Conservation (phyloP, 179 eudicot genomes). For the Carnegiea gigantea region DNA sequence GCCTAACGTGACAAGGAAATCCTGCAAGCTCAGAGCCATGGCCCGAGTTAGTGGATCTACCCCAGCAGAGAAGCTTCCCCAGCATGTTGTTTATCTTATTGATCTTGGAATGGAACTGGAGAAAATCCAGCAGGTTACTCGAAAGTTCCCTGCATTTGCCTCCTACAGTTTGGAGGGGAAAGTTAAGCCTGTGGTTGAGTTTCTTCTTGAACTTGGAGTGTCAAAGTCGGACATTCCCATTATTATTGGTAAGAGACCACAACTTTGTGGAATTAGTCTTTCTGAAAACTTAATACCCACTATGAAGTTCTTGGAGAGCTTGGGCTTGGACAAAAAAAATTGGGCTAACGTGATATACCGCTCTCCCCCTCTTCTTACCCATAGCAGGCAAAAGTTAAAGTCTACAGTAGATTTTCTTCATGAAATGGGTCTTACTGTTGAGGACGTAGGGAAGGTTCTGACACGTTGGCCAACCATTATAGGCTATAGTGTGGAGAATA, state of each 20-base stretch:
- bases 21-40: conserved; percentile 50
- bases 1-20: conserved; percentile 24
- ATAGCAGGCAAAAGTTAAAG: conserved; percentile 65
- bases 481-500: conserved; percentile 75
- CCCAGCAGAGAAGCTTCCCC: conserved; percentile 58
- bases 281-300: conserved; percentile 78
- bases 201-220: conserved; percentile 78
- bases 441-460: conserved; percentile 56
- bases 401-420: conserved; percentile 69
- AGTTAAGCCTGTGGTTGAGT: conserved; percentile 73
- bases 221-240: conserved; percentile 64
- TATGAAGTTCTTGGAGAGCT: conserved; percentile 63
- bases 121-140: conserved; percentile 54
- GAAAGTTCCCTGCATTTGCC: conserved; percentile 84
- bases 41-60: conserved; percentile 60
- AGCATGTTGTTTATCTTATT: conserved; percentile 58
- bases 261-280: conserved; percentile 75
- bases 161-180: conserved; percentile 80
- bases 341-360: conserved; percentile 84
- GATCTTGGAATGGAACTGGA: conserved; percentile 81
- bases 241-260: conserved; percentile 72
- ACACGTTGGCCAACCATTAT: conserved; percentile 73
- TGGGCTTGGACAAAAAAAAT: conserved; percentile 71
- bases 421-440: conserved; percentile 69
- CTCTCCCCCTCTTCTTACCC: conserved; percentile 73